Evolutionary conservation across 2,329 filamentous ascomycete genomes (phyloP), one percentile per base, ranked within the genome.

Genomic region (Epichloe scottii): DNA sequence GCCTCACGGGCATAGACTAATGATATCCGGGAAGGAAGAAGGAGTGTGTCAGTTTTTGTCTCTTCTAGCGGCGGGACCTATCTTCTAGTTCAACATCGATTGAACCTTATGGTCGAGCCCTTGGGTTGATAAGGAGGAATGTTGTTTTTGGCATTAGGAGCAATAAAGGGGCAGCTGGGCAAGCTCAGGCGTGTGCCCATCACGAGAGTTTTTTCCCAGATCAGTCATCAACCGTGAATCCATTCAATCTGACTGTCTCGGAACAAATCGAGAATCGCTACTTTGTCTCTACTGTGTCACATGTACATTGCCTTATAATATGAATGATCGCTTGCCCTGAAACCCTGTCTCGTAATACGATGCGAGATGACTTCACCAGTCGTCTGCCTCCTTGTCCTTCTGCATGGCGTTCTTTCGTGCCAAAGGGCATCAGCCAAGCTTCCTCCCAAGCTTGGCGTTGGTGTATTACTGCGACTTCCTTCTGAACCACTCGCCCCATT

Each of bases 361-460:
- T 45, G 33, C 21, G 41, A 35, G 47, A n/a, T 30, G 26, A 17
- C 17, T 30, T 60, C 64, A 86, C 83, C 83, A 86, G 62, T 87
- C 81, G 56, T 85, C 83, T 45, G 86, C 82, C 17, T 85, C 78
- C 51, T 79, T 74, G 66, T 79, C 80, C 60, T 77, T 80, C 60
- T 83, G 81, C 83, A 89, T 88, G 5, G 84, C 85, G 56, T 79
- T 82, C 71, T 90, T 85, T 59, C 87, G 75, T 42, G 85, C 84
- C 59, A 86, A 71, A 93, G 69, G n/a, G 86, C 86, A 63, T 90
- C 86, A 2, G 87, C 87, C 58, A 93, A 68, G 44, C 85, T 87
- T 46, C 84, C 85, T 3, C 80, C 83, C 54, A 89, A 64, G 63
- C 83, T 87, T 14, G 83, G 79, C 38, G 79, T 89, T 3, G 85